These are phyloP conservation scores for Candida albicans DNA, from an alignment of 1,139 yeast species.

Conservation along the genomic window DNA sequence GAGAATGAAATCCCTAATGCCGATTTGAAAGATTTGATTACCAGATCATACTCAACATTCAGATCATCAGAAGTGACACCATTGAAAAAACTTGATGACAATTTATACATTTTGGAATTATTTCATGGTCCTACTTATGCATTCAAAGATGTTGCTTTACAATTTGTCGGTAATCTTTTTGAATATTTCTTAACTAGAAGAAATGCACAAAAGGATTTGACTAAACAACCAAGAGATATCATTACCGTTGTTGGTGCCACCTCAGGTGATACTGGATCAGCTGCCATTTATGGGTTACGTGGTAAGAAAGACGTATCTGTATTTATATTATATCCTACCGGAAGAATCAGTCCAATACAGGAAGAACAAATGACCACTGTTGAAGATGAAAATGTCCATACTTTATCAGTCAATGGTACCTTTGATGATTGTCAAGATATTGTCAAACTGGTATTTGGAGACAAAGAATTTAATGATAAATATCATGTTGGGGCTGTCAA, in stretches of 20 bases:
- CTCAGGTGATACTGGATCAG: constrained; percentile 98
- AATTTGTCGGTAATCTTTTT: constrained; percentile 93
- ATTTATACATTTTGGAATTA: constrained; percentile 77
- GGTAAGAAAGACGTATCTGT: constrained; percentile 96
- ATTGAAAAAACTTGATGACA: constrained; percentile 55
- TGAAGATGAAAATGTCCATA: constrained; percentile 90
- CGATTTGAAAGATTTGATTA: constrained; percentile 64
- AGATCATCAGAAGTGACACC: constrained; percentile 88
- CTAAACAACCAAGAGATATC: constrained; percentile 59
- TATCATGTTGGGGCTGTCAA: constrained; percentile 97
- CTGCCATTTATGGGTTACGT: constrained; percentile 96
- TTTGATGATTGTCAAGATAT: constrained; percentile 98
- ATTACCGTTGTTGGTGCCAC: constrained; percentile 99
- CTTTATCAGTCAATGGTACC: constrained; percentile 90
- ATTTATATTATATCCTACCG: constrained; percentile 93
- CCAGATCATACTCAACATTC: constrained; percentile 83
- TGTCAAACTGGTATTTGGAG: constrained; percentile 91
- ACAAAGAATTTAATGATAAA: constrained; percentile 77
- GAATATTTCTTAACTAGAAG: constrained; percentile 84
- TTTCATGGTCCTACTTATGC: constrained; percentile 99
- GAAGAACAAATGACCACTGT: constrained; percentile 99
- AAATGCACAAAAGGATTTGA: constrained; percentile 61
- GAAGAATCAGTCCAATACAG: constrained; percentile 95
- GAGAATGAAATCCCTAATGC: constrained; percentile 66
- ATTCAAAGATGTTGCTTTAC: constrained; percentile 96